Percentiles rank a stretch among this genome's conserved stretches.
These are phyloP conservation scores for Aspergillus ostianus DNA, from an alignment of 495 filamentous ascomycete species.

Conservation along the genomic window DNA sequence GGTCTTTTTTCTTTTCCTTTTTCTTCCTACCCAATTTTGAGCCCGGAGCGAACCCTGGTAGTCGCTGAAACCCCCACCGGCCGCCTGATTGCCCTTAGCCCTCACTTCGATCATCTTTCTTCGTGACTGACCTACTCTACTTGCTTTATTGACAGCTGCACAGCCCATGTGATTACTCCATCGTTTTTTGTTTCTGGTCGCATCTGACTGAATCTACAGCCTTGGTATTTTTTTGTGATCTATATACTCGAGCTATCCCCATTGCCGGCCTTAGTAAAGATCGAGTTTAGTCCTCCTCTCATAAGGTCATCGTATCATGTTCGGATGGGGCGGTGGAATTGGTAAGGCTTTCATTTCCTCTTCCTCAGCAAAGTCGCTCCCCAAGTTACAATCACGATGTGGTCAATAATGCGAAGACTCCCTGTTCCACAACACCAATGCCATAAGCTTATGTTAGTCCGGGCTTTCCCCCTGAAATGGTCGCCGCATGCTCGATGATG, in stretches of 20 bases:
- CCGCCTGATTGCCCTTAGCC: neutral
- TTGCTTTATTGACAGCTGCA: neutral
- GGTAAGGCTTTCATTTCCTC: conserved; percentile 24
- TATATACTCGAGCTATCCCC: neutral
- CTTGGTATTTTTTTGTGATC: neutral
- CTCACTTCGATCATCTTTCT: neutral
- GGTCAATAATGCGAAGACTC: neutral
- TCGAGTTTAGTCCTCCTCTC: conserved; percentile 2
- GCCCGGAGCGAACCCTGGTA: neutral
- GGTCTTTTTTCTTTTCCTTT: neutral
- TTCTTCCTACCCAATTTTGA: neutral
- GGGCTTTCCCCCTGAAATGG: neutral
- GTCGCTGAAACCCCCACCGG: neutral
- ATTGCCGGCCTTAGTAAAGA: conserved; percentile 1
- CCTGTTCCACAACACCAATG: neutral
- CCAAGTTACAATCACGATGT: neutral
- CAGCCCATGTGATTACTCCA: neutral
- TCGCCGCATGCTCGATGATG: neutral
- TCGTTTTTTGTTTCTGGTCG: neutral
- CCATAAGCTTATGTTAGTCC: neutral
- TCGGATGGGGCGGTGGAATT: conserved; percentile 38
- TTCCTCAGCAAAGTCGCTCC: neutral
- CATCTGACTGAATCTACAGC: neutral
- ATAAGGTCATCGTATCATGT: conserved; percentile 31
- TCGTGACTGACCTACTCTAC: too few species aligned